Evolutionary conservation across 192 early-diverging fungal species (phyloP).

Genomic region (Gaertneriomyces sp.): DNA sequence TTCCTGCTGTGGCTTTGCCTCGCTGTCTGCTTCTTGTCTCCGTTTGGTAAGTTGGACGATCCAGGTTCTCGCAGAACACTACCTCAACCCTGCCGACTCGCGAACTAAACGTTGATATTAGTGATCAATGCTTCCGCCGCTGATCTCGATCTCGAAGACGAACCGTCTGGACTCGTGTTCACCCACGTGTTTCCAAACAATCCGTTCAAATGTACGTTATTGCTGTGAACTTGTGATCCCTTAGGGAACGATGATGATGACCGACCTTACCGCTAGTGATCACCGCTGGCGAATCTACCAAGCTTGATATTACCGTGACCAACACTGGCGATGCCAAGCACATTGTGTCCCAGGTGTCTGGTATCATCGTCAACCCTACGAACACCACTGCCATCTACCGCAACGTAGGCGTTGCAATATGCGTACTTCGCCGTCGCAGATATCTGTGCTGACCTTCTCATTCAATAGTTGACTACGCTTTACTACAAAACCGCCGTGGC

Average conservation of each 20-base stretch:
- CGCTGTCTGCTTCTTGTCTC: not conserved
- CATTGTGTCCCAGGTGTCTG: constrained; percentile 14
- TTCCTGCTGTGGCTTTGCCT: constrained; percentile 6
- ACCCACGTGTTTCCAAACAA: constrained; percentile 20
- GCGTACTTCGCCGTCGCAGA: not conserved
- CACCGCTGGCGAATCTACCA: constrained; percentile 7
- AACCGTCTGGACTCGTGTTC: constrained; percentile 8
- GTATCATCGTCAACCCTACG: constrained; percentile 15
- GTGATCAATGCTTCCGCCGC: constrained; percentile 1
- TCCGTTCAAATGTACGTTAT: constrained; percentile 24
- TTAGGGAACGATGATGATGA: not conserved
- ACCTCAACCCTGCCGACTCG: not conserved
- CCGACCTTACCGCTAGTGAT: constrained; percentile 8
- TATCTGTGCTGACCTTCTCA: not conserved
- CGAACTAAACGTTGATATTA: not conserved
- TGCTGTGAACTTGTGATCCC: not conserved
- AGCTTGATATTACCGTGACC: constrained; percentile 8
- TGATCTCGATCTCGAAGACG: constrained; percentile 5
- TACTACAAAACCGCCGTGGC: constrained; percentile 34
- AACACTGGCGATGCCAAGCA: constrained; percentile 24
- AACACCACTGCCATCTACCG: constrained; percentile 9
- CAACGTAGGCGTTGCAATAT: constrained; percentile 18
- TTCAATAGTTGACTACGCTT: constrained; percentile 28
- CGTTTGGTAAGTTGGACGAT: not conserved
- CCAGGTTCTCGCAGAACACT: too few species aligned